Base-by-base conservation (phyloP, 2,329 filamentous ascomycete species). In the Pseudogymnoascus sp. region DNA sequence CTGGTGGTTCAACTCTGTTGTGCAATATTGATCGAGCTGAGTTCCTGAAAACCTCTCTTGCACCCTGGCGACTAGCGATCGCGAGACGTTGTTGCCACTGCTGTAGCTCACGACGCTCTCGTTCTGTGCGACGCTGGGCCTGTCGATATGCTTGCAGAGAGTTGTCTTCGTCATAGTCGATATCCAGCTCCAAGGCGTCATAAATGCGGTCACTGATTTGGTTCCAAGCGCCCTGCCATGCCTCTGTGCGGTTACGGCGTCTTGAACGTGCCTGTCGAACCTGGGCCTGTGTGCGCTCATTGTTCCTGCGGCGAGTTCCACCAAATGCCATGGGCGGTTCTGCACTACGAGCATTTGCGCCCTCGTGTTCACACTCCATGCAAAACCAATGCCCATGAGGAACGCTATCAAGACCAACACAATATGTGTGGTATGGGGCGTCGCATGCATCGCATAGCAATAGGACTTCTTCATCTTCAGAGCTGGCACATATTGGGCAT, bases 391-490 rank as follows among this genome's bases (percentile, higher is more conserved):
- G 79, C 28, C 89, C 89, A 30, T 81, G 76, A 20, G 92, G 92
- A 61, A 96, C 84, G 60, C 80, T 77, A 63, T 92, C 87, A 58
- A 96, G 81, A 35, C 90, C 92, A 64, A 96, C 85, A 74, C 94
- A 99, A 74, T 95, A 90, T 57, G 92, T 92, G 74, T 99, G 94
- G 69, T 93, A 96, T 43, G 89, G 84, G 35, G 87, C 86, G 78
- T 96, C 88, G 77, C 94, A 99, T 70, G 86, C 87, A 73, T 97
- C 92, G 76, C 94, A 99, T 63, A 96, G 84, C 66, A 97, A 86
- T 59, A 96, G 82, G 16, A 92, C 81, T 65, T 95, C 89, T 73
- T 94, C 89, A 68, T 93, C 85, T 66, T 94, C 91, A 67, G 86
- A 81, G 58, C 85, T 83, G 65, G 88, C 87, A 78, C 94, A 99